Conservation (phyloP, 2,329 filamentous ascomycete species). For the Fonsecaea erecta region DNA sequence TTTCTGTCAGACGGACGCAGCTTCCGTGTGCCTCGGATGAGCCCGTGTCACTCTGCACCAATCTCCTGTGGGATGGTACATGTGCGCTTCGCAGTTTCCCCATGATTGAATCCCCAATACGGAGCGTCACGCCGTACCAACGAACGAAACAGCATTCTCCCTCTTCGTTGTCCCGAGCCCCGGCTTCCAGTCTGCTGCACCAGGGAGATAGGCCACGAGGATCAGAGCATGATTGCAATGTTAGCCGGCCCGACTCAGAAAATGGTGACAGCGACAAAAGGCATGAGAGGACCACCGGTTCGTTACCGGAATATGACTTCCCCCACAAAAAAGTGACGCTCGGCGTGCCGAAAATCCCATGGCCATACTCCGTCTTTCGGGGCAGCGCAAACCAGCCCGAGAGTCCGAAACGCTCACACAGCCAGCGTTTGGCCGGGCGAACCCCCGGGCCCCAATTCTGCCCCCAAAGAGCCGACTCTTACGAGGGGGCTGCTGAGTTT, state of each 20-base stretch:
- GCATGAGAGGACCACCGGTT: background rate
- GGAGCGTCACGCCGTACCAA: background rate
- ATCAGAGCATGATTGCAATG: background rate
- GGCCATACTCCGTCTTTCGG: background rate
- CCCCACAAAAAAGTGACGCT: background rate
- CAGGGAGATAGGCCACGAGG: background rate
- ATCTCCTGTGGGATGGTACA: slow-evolving; percentile 13
- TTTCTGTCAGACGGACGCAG: slow-evolving; percentile 4
- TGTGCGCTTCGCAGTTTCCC: slow-evolving; percentile 12
- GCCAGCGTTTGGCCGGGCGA: background rate
- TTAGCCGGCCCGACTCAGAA: background rate
- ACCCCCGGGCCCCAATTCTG: background rate
- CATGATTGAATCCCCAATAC: slow-evolving; percentile 2
- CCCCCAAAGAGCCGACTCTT: background rate
- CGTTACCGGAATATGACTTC: background rate
- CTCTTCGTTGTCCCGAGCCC: too few relatives aligned
- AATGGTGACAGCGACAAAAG: background rate
- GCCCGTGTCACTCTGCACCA: slow-evolving; percentile 10
- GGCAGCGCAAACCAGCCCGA: background rate
- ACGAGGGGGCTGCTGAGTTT: background rate
- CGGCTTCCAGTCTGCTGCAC: background rate
- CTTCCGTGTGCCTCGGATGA: background rate
- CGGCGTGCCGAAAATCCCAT: background rate
- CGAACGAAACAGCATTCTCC: background rate
- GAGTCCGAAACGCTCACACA: background rate